Evolutionary conservation across 1,139 yeast genomes (phyloP), one percentile per base, ranked within the genome.

Genomic region (Scheffersomyces segobiensis): DNA sequence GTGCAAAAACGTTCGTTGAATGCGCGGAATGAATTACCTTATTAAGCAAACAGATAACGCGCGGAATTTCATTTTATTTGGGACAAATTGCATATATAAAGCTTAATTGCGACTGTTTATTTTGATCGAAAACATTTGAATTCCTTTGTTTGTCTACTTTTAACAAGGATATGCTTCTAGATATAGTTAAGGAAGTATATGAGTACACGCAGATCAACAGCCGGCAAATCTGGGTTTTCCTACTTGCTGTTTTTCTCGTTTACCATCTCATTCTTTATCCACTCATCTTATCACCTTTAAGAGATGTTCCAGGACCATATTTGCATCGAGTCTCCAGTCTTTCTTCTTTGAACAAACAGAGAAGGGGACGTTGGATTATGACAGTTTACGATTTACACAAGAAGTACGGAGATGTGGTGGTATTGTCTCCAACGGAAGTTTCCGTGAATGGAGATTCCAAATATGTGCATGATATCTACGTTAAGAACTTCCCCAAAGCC

Each of bases 241-340:
- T 32, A 10, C 17, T 53, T 39, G 50, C 46, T 1, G 21, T 49
- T 3, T 22, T 60, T 10, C 57, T 67, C 8, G 42, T 68, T 0
- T 79, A 80, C 65, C 63, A 70, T 49, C 68, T 77, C 47, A 53
- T 81, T 3, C 53, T 85, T 0, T 76, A 78, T 56, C 88, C 88
- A 4, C 71, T 85, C 42, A 71, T 67, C 53, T 58, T 83, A 5
- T 84, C 85, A 52, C 88, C 89, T 17, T 68, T 88, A 10, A 71
- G 82, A 52, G 59, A 70, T 20, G 68, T 88, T 3, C 93, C 93
- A 0, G 93, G 93, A 0, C 93, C 93, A 0, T 77, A 75, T 56
- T 64, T 81, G 17, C 80, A 87, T 61, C 78, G 88, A 39, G 60
- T 84, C 21, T 73, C 88, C 0, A 69, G 71, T 39, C 70, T 80